Conservation (phyloP, 768 basidiomycete species). For the Agrocybe pediades region DNA sequence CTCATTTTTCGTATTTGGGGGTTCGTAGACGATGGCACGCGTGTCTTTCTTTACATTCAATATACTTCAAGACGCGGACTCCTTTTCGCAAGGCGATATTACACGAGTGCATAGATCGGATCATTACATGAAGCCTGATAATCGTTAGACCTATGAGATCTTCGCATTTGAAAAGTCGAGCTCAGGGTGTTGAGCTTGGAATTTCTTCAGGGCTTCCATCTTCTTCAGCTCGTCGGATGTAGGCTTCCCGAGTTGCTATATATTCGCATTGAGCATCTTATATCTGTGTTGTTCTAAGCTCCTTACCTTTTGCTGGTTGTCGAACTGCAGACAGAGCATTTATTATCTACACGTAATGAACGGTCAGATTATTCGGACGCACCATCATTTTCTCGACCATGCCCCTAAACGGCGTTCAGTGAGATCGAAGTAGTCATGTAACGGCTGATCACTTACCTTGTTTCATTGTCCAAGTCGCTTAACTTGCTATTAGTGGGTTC, state of each 20-base stretch:
- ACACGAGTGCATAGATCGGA: no score
- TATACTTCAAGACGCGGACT: no score
- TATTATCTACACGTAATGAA: constrained; percentile 6
- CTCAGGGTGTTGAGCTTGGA: constrained; percentile 89
- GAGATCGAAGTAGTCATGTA: neutral
- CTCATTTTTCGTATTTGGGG: neutral
- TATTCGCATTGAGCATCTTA: neutral
- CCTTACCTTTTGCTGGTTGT: constrained; percentile 73
- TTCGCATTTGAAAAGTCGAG: constrained; percentile 93
- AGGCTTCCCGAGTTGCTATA: constrained; percentile 91
- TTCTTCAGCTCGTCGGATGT: constrained; percentile 95
- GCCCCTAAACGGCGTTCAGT: constrained; percentile 49
- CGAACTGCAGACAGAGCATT: constrained; percentile 48
- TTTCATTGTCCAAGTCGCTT: constrained; percentile 95
- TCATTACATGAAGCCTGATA: neutral
- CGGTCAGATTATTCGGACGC: constrained; percentile 12
- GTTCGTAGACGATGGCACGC: no score
- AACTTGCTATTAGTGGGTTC: constrained; percentile 94
- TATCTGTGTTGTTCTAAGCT: neutral
- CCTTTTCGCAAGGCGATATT: no score
- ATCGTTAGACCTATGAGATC: constrained; percentile 55
- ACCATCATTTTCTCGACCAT: constrained; percentile 99
- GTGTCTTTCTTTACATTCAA: no score
- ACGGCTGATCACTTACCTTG: constrained; percentile 53
- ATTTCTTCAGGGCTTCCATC: constrained; percentile 87